Evolutionary conservation across 257 asterid genomes (phyloP), one percentile per base, ranked within the genome.

Genomic region (Fraxinus excelsior): DNA sequence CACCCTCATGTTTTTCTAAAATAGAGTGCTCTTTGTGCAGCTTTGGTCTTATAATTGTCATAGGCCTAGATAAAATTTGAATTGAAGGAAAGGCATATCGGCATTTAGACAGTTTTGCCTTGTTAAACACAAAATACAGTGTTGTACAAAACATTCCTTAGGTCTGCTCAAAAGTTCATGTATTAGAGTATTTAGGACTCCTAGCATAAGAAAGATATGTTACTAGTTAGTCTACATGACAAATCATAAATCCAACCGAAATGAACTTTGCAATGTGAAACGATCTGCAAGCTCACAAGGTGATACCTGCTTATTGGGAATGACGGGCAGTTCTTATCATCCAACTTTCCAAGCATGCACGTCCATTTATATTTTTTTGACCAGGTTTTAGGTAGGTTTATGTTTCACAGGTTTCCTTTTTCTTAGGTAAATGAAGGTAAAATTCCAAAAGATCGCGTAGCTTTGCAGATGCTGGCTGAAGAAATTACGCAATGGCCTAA

Each of bases 401-500:
- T 76, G 38, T 68, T 76, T 69, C 53, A 73, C 68, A 28, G 70
- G 76, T 75, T 40, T 73, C 18, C n/a, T 71, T 38, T 82, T 38
- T 78, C 70, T n/a, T 64, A 90, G 98, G 90, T 94, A 77, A 93
- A 91, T 80, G 95, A 95, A 79, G 98, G 98, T 19, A 82, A 88
- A 80, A 85, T 93, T 72, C 99, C 99, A 3, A 77, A 87, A 80
- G 73, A 95, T 73, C 87, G 86, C 38, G 80, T 82, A 18, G 92
- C 94, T 67, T 83, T 95, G 86, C 88, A 75, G 77, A 84, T 95
- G 95, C 90, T 95, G 13, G 97, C 97, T 8, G 97, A 93, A 84
- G 98, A 95, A 81, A 87, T 95, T 93, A 80, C 64, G 76, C 85
- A 92, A 78, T 93, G 99, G 99, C 99, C 98, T 23, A 88, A 93